Base-by-base conservation (phyloP, 768 basidiomycete genomes). In the Auricularia sp. region DNA sequence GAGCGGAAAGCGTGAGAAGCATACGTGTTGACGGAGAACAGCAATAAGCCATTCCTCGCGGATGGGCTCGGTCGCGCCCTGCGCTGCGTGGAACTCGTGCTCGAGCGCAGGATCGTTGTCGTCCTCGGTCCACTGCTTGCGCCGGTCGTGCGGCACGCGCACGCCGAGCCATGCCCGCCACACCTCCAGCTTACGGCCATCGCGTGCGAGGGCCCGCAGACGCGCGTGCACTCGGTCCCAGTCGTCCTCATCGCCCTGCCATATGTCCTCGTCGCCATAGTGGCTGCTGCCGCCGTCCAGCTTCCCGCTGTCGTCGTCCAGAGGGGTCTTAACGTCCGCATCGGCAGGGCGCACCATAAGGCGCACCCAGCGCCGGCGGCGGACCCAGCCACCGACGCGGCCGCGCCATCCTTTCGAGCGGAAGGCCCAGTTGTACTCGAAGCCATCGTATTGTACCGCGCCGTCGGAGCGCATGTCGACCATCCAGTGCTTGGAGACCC, bases 381-480 rank as follows among this genome's bases (percentile, higher is more conserved):
- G 80, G 42, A 93, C 91, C 82, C 83, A 90, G 3, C 86, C 87
- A 39, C 87, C 87, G 1, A 85, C 78, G 62, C 81, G 75, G 0
- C 88, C 76, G 18, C 83, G 80, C 91, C 91, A 93, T 60, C 84
- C 73, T 61, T 81, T 79, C 39, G 76, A 73, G 18, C 87, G 83
- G 68, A 93, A 93, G 66, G 77, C 72, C 84, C 87, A 90, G 71
- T 91, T 92, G 75, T 92, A 93, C 73, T 93, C 88, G 69, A 91
- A 93, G 62, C 90, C 90, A 68, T 91, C 90, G 67, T 87, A 82
- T 68, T 91, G 88, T 2, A 91, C 87, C 69, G 87, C 82, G 61
- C 88, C 88, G 68, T 88, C 84, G 35, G 84, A 83, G 51, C 87
- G 87, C 90, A 93, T 92, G 76, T 93, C 91, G 65, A 92, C 84